A percentile compares a stretch with the other conserved stretches of the same genome.
These are phyloP conservation scores for Corymbia maculata DNA, from an alignment of 345 rosid species.

Conservation along the genomic window DNA sequence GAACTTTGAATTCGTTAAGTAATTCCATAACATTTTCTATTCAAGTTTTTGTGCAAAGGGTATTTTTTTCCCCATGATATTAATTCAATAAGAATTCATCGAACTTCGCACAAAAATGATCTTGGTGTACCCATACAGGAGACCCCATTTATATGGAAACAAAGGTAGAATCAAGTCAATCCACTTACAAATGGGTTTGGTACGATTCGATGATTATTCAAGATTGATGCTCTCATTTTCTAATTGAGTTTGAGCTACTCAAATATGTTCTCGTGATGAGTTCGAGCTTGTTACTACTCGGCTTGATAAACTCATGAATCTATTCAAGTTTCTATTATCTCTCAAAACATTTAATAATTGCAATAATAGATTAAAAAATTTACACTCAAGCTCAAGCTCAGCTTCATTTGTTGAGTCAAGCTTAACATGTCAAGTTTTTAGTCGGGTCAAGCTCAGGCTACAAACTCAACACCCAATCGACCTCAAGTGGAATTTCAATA, in stretches of 20 bases:
- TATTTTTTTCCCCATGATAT: fast-evolving
- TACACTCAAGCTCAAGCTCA: background rate
- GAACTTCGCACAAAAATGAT: background rate
- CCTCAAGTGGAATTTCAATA: background rate
- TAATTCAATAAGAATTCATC: background rate
- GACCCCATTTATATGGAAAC: background rate
- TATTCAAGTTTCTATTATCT: background rate
- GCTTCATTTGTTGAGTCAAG: background rate
- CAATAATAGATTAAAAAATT: background rate
- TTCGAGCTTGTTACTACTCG: fast-evolving
- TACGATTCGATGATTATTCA: background rate
- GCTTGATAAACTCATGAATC: background rate
- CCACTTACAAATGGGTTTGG: background rate
- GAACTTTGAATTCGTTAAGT: background rate
- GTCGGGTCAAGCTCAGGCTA: fast-evolving
- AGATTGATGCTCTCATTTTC: fast-evolving
- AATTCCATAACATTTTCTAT: background rate
- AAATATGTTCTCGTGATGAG: background rate
- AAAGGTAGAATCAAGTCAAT: fast-evolving
- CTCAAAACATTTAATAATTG: background rate
- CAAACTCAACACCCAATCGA: background rate
- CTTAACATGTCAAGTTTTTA: background rate
- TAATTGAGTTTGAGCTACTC: background rate
- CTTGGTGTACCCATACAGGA: background rate
- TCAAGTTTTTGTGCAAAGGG: background rate